Percentiles rank a stretch among this genome's conserved stretches.
Conservation (phyloP, 2,329 filamentous ascomycete species). For the Lachnum nothofagi region DNA sequence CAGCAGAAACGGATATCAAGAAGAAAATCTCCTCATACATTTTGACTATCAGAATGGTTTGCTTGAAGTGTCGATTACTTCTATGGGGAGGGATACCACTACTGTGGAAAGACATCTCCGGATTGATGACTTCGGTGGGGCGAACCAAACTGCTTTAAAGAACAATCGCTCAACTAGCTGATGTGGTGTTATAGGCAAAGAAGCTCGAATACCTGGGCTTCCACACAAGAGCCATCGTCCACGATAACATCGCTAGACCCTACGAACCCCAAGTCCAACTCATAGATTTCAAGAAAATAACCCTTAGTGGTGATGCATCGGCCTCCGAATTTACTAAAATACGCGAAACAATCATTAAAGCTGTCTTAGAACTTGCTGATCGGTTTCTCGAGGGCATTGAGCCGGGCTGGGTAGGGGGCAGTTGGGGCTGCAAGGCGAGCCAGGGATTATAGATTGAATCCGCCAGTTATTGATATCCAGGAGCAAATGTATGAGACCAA, state of each 20-base stretch:
- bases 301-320: neutral
- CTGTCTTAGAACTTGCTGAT: neutral
- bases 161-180: neutral
- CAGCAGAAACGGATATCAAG: neutral
- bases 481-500: neutral
- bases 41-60: constrained; percentile 1
- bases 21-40: neutral
- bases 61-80: neutral
- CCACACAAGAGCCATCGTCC: neutral
- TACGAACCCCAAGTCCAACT: neutral
- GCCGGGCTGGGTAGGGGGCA: constrained; percentile 1
- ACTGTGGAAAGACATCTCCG: neutral
- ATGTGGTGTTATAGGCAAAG: neutral
- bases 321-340: constrained; percentile 1
- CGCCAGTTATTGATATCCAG: neutral
- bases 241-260: neutral
- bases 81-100: neutral
- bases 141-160: neutral
- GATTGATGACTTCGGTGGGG: constrained; percentile 1
- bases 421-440: neutral
- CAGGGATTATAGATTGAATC: neutral
- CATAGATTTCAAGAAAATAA: neutral
- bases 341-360: neutral
- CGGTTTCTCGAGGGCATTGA: neutral
- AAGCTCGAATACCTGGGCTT: neutral